phyloP scores from a whole-genome alignment of 148 eudicot species.

The Rhododendron kiyosumense region DNA sequence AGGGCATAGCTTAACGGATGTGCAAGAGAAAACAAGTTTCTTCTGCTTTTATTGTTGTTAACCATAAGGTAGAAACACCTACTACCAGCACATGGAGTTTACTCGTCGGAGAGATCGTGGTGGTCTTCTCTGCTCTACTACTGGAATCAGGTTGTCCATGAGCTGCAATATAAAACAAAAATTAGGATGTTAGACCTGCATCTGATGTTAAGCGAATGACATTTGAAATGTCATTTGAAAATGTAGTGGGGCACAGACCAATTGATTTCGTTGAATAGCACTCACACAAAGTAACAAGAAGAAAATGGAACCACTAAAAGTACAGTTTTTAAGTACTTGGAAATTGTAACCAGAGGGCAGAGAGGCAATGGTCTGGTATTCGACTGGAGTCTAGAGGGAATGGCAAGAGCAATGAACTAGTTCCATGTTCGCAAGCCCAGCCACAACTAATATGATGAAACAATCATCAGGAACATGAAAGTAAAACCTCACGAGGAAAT shows the following conservation, averaged over 20 bases:
- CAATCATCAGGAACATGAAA: neutral
- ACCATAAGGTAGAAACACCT: neutral
- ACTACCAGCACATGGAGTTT: constrained; percentile 11
- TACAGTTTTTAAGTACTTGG: neutral
- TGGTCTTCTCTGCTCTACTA: constrained; percentile 18
- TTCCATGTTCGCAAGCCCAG: neutral
- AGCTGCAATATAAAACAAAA: constrained; percentile 13
- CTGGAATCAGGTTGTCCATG: constrained; percentile 19
- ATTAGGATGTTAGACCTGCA: neutral
- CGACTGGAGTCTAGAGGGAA: neutral
- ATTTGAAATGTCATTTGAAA: neutral
- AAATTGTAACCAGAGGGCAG: neutral
- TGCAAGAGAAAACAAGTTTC: neutral
- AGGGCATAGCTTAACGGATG: neutral
- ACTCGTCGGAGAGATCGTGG: constrained; percentile 15
- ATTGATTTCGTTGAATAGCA: neutral
- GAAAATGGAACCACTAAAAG: neutral
- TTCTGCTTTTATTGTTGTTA: neutral
- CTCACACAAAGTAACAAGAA: neutral
- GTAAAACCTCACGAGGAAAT: neutral
- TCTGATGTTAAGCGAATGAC: neutral
- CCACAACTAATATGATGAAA: neutral
- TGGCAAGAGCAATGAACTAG: neutral
- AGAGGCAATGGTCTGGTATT: neutral
- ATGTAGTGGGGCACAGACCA: neutral